Evolutionary conservation across 352 stramenopile genomes (phyloP).

Genomic region (Phytophthora kernoviae): DNA sequence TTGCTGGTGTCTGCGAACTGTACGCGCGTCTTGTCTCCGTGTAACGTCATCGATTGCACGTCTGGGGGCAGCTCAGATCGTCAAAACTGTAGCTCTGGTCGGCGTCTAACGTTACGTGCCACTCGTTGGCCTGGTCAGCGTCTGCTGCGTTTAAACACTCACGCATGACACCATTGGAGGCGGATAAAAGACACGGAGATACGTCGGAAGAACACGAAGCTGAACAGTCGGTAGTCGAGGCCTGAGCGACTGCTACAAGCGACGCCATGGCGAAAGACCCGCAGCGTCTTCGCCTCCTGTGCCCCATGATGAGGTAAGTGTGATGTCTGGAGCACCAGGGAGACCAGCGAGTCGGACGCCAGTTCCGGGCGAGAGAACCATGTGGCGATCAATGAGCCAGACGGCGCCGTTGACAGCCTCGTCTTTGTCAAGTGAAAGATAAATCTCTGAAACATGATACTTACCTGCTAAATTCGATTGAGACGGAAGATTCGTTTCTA

Average conservation of each 20-base stretch:
- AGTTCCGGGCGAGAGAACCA: conserved; percentile 1
- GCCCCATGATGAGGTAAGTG: conserved; percentile 20
- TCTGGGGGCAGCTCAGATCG: conserved; percentile 5
- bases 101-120: conserved; percentile 19
- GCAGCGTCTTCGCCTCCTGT: conserved; percentile 16
- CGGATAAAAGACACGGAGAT: conserved; percentile 12
- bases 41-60: conserved; percentile 19
- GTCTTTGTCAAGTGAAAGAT: background rate
- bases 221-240: conserved; percentile 2
- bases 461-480: too few species aligned
- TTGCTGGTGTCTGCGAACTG: conserved; percentile 17
- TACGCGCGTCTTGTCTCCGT: conserved; percentile 23
- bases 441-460: background rate
- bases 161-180: conserved; percentile 1
- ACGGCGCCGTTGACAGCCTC: background rate
- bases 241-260: conserved; percentile 11
- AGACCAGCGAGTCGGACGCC: conserved; percentile 9
- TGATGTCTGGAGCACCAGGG: conserved; percentile 4
- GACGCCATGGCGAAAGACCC: conserved; percentile 8
- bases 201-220: conserved; percentile 9
- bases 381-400: conserved; percentile 1
- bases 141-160: conserved; percentile 8
- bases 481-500: too few species aligned
- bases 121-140: conserved; percentile 2
- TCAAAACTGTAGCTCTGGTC: conserved; percentile 7